These are phyloP conservation scores for Sarocladium brachiariae DNA, from an alignment of 2,329 filamentous ascomycete species.

Conservation along the genomic window DNA sequence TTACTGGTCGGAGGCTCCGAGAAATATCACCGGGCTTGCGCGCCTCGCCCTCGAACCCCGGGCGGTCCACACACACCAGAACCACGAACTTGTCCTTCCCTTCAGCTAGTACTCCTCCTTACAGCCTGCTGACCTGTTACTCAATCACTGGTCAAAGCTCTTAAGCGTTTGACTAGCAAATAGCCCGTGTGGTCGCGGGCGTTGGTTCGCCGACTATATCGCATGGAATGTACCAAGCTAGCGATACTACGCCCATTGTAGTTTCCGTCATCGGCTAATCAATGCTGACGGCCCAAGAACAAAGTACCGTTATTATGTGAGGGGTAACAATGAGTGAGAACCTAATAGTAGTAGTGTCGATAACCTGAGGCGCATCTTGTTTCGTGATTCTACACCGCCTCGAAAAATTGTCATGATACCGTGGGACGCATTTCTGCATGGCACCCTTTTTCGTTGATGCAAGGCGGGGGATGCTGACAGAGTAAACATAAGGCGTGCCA, in stretches of 20 bases:
- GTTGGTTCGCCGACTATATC: background rate
- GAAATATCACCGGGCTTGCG: background rate
- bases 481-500: slow-evolving; percentile 11
- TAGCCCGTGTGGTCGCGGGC: background rate
- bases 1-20: slow-evolving; percentile 8
- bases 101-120: background rate
- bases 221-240: background rate
- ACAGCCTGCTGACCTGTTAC: background rate
- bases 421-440: background rate
- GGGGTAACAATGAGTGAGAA: slow-evolving; percentile 3
- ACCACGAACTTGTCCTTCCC: background rate
- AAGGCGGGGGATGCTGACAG: background rate
- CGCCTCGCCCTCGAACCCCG: slow-evolving; percentile 1
- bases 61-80: slow-evolving; percentile 8
- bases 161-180: background rate
- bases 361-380: slow-evolving; percentile 1
- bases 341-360: slow-evolving; percentile 7
- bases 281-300: slow-evolving; percentile 4
- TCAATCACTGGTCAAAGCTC: background rate
- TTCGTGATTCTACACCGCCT: slow-evolving; percentile 8
- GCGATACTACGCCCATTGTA: background rate
- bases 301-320: slow-evolving; percentile 6
- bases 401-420: background rate
- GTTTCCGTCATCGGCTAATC: slow-evolving; percentile 1
- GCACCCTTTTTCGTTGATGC: background rate